Percentiles rank a stretch among this genome's conserved stretches.
These are phyloP conservation scores for Solanum corneliomulleri DNA, from an alignment of 257 asterid species.

Conservation along the genomic window DNA sequence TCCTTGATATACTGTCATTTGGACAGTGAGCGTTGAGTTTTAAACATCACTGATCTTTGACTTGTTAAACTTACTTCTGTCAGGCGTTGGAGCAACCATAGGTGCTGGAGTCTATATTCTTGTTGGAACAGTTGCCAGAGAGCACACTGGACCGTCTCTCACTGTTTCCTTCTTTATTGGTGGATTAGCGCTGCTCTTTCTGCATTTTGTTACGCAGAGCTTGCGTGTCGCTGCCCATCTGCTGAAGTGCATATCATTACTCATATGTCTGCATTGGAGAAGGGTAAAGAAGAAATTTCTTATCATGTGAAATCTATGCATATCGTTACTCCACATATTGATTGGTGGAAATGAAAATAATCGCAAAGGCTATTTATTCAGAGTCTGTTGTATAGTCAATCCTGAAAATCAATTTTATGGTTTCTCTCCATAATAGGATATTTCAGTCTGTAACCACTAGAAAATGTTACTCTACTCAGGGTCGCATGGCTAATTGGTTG, in stretches of 20 bases:
- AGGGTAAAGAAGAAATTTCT: constrained; percentile 35
- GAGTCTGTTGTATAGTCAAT: background rate
- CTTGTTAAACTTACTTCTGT: background rate
- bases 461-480: constrained; percentile 18
- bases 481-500: constrained; percentile 98
- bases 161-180: constrained; percentile 82
- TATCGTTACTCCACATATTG: background rate
- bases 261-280: constrained; percentile 93
- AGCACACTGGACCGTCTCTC: constrained; percentile 90
- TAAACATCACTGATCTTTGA: background rate
- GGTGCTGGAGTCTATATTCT: constrained; percentile 97
- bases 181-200: constrained; percentile 98
- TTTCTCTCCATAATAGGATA: background rate
- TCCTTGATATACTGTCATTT: background rate
- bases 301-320: background rate
- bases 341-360: background rate
- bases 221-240: constrained; percentile 91
- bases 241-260: constrained; percentile 98
- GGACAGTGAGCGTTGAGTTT: background rate
- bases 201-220: constrained; percentile 92
- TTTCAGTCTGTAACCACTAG: background rate
- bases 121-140: constrained; percentile 93
- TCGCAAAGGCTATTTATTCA: background rate
- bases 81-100: constrained; percentile 91
- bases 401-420: background rate